phyloP scores from a whole-genome alignment of 164 flowering plant genomes.

The Liquidambar formosana region DNA sequence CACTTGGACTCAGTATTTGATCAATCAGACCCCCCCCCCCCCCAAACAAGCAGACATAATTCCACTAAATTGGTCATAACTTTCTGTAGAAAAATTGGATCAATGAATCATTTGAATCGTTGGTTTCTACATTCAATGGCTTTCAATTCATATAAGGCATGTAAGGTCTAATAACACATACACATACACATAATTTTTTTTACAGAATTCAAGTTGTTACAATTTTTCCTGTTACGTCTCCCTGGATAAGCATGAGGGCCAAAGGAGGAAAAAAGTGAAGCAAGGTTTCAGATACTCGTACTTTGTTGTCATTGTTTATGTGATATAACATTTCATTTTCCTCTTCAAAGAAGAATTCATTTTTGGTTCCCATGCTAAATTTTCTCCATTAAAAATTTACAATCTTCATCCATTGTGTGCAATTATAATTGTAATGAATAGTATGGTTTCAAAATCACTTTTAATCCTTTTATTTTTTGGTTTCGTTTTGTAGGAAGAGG shows the following conservation, averaged over 20 bases:
- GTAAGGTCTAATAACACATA: too few species aligned
- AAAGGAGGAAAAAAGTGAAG: neutral
- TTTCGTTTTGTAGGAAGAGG: conserved; percentile 73
- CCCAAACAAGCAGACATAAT: too few species aligned
- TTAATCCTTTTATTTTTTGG: neutral
- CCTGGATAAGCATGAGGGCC: neutral
- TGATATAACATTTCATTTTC: neutral
- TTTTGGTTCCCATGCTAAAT: neutral
- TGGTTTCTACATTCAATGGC: too few species aligned
- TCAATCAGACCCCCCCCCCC: too few species aligned
- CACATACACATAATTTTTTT: too few species aligned
- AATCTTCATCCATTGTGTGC: neutral
- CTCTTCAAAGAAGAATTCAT: neutral
- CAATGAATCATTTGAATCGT: too few species aligned
- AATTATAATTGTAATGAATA: neutral
- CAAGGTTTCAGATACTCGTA: neutral
- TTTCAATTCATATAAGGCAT: too few species aligned
- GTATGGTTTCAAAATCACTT: neutral
- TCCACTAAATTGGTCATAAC: too few species aligned
- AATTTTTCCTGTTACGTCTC: neutral
- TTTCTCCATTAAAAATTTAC: neutral
- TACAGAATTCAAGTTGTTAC: too few species aligned
- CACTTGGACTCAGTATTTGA: too few species aligned
- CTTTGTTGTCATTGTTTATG: neutral
- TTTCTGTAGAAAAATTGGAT: too few species aligned